Evolutionary conservation across 2,329 filamentous ascomycete species (phyloP).

Genomic region (Trichophaea hybrida): DNA sequence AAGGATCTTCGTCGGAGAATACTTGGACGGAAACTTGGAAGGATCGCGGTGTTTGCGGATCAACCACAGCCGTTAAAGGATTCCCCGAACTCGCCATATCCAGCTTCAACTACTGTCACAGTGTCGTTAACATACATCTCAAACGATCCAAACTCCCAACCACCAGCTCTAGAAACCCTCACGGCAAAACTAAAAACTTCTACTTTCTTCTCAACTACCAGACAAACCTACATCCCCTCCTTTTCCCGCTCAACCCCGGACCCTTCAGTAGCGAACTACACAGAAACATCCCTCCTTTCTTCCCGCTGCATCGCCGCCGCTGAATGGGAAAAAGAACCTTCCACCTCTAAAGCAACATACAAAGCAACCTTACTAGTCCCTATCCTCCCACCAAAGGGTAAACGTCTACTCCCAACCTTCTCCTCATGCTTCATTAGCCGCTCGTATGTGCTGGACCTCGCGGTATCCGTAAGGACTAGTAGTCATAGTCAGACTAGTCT

Average conservation of each 20-base stretch:
- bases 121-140: constrained; percentile 23
- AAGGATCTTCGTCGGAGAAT: constrained; percentile 47
- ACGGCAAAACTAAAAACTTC: constrained; percentile 23
- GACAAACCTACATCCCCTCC: constrained; percentile 22
- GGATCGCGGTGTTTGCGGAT: constrained; percentile 41
- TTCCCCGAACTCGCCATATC: constrained; percentile 28
- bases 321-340: constrained; percentile 19
- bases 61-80: constrained; percentile 45
- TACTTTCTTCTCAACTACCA: constrained; percentile 25
- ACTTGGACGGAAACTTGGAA: constrained; percentile 45
- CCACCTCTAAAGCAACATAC: constrained; percentile 33
- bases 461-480: constrained; percentile 40
- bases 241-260: constrained; percentile 18
- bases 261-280: constrained; percentile 21
- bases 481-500: constrained; percentile 15
- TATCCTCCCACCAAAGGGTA: constrained; percentile 45
- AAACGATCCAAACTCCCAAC: constrained; percentile 7
- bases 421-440: constrained; percentile 54
- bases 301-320: constrained; percentile 22
- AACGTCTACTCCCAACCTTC: constrained; percentile 53
- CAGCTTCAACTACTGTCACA: constrained; percentile 37
- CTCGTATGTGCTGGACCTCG: constrained; percentile 46
- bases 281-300: constrained; percentile 22
- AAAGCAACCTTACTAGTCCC: constrained; percentile 50
- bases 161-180: constrained; percentile 22